phyloP scores from a whole-genome alignment of 148 eudicot genomes.

The Amaranthus hypochondriacus region DNA sequence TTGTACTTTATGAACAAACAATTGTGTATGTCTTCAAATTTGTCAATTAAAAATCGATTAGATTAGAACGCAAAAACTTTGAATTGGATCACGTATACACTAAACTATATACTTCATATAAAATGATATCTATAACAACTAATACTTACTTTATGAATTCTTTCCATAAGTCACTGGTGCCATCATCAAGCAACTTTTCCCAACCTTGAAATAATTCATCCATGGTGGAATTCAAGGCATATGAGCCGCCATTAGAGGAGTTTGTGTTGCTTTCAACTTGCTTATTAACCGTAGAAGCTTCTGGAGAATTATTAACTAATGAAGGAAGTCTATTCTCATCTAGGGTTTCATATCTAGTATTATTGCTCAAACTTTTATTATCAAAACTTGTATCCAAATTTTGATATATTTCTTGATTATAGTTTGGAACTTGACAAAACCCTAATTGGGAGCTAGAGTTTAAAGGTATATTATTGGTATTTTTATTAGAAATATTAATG shows the following conservation, averaged over 20 bases:
- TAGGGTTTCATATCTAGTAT: constrained; percentile 11
- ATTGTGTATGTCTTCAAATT: no score
- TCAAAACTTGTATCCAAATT: constrained; percentile 4
- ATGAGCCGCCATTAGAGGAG: constrained; percentile 23
- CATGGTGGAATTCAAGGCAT: constrained; percentile 14
- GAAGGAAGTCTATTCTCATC: constrained; percentile 35
- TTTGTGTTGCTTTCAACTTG: constrained; percentile 34
- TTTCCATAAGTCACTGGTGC: constrained; percentile 38
- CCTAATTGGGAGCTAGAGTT: constrained; percentile 15
- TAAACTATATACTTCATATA: not conserved
- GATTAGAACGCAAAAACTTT: no score
- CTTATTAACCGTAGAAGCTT: constrained; percentile 11
- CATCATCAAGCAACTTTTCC: constrained; percentile 47
- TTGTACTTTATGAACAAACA: no score
- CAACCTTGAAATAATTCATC: constrained; percentile 35
- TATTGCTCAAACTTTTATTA: constrained; percentile 13
- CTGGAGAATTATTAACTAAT: constrained; percentile 33
- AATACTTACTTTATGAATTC: constrained; percentile 29
- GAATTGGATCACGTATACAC: no score
- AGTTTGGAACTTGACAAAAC: constrained; percentile 6
- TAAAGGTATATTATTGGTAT: not conserved
- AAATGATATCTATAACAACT: not conserved
- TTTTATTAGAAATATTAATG: not conserved
- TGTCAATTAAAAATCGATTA: not conserved
- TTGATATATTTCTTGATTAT: constrained; percentile 9